Percentiles rank a stretch among this genome's conserved stretches.
Conservation (phyloP, 257 asterid species). For the Ophiorrhiza pumila region DNA sequence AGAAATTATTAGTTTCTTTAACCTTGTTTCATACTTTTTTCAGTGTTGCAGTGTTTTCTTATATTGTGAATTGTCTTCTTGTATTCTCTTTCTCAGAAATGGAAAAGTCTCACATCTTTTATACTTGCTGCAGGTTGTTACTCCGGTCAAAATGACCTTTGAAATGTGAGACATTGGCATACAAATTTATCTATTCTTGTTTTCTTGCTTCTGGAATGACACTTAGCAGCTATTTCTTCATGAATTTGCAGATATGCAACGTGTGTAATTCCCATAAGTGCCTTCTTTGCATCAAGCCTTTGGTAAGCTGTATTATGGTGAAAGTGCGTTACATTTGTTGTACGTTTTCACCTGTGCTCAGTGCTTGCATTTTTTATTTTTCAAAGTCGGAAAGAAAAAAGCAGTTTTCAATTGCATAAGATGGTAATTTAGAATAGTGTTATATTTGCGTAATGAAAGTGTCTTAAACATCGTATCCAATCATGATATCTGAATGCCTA, state of each 20-base stretch:
- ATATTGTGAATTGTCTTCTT: not conserved
- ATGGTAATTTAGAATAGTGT: not conserved
- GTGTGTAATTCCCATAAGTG: slow-evolving; percentile 96
- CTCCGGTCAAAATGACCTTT: slow-evolving; percentile 92
- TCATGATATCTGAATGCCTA: not conserved
- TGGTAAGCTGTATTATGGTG: slow-evolving; percentile 47
- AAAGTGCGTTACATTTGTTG: not conserved
- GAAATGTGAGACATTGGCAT: slow-evolving; percentile 59
- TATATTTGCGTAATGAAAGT: not conserved
- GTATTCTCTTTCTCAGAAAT: not conserved
- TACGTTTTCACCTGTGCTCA: not conserved
- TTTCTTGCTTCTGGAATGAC: not conserved
- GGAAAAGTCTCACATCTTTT: not conserved
- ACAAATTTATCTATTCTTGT: slow-evolving; percentile 18
- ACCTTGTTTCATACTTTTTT: not conserved
- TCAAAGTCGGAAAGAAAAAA: not conserved
- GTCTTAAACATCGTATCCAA: not conserved
- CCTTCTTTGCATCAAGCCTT: slow-evolving; percentile 87
- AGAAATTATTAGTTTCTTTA: not conserved
- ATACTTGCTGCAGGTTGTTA: slow-evolving; percentile 63
- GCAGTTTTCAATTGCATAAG: not conserved
- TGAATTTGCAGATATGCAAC: slow-evolving; percentile 79
- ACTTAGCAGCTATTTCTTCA: slow-evolving; percentile 17
- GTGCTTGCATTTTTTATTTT: not conserved
- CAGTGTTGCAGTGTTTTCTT: not conserved